These are phyloP conservation scores for Ascochyta pisi DNA, from an alignment of 2,329 filamentous ascomycete species.

Conservation along the genomic window DNA sequence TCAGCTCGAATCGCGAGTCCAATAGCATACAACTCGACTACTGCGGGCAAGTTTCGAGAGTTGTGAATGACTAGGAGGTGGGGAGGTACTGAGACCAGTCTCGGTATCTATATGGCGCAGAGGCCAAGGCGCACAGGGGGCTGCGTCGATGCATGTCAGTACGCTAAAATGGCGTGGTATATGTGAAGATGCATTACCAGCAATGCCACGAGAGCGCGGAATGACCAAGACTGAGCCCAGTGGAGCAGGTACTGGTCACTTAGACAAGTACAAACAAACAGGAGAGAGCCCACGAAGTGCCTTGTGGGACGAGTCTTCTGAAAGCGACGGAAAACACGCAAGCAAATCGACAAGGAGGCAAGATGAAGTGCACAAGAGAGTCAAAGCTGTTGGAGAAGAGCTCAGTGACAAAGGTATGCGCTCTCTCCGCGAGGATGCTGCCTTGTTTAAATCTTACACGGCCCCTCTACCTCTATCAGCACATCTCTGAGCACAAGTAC, in stretches of 20 bases:
- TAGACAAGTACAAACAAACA: constrained; percentile 43
- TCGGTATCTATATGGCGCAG: constrained; percentile 33
- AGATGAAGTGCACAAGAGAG: constrained; percentile 26
- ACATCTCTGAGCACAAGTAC: constrained; percentile 25
- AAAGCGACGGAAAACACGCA: constrained; percentile 20
- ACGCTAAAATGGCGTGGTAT: constrained; percentile 21
- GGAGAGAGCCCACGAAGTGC: constrained; percentile 23
- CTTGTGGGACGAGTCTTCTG: constrained; percentile 29
- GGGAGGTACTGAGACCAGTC: constrained; percentile 17
- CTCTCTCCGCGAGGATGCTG: constrained; percentile 4
- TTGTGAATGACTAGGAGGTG: constrained; percentile 23
- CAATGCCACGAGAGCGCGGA: constrained; percentile 36
- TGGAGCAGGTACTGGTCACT: constrained; percentile 28
- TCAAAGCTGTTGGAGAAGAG: constrained; percentile 26
- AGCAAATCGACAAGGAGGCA: constrained; percentile 16
- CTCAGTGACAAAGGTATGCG: constrained; percentile 12
- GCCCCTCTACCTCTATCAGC: constrained; percentile 7
- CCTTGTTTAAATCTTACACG: constrained; percentile 28
- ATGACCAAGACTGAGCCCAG: constrained; percentile 18
- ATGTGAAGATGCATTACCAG: constrained; percentile 27
- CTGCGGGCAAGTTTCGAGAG: background rate
- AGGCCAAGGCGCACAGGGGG: constrained; percentile 16
- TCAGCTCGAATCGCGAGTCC: constrained; percentile 1
- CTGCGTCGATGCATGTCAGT: constrained; percentile 26
- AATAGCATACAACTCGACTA: constrained; percentile 1